Evolutionary conservation across 2,329 filamentous ascomycete species (phyloP).

Genomic region (Trichophyton equinum): DNA sequence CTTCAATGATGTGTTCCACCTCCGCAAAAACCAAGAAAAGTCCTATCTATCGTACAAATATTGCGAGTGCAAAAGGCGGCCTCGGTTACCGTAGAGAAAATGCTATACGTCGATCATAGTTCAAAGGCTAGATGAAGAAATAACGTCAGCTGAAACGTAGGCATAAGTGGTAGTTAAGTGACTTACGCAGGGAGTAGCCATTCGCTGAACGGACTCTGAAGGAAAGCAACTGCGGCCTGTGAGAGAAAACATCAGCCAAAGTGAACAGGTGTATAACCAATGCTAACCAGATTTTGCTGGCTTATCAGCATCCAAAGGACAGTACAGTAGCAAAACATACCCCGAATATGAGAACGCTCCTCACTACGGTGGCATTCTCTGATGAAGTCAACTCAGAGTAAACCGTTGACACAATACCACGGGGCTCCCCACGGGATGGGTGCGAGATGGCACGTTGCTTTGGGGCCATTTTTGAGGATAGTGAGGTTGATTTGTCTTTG

Average conservation of each 20-base stretch:
- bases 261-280: background rate
- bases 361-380: slow-evolving; percentile 57
- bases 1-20: background rate
- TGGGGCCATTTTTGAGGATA: slow-evolving; percentile 45
- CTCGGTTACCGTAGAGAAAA: background rate
- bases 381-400: slow-evolving; percentile 52
- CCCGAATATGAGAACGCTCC: slow-evolving; percentile 55
- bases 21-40: background rate
- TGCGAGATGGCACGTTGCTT: slow-evolving; percentile 47
- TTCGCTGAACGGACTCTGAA: slow-evolving; percentile 56
- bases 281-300: slow-evolving; percentile 5
- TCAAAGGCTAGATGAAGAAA: background rate
- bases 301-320: background rate
- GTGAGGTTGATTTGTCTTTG: background rate
- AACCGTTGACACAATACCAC: slow-evolving; percentile 45
- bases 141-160: background rate
- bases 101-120: background rate
- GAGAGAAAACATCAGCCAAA: background rate
- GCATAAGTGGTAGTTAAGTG: background rate
- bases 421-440: slow-evolving; percentile 31
- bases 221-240: slow-evolving; percentile 53
- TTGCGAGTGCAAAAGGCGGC: background rate
- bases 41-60: slow-evolving; percentile 1
- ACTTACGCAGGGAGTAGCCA: slow-evolving; percentile 51
- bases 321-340: slow-evolving; percentile 35